Conservation (phyloP, 371 early-diverging fungal species). For the Rhizomucor miehei region DNA sequence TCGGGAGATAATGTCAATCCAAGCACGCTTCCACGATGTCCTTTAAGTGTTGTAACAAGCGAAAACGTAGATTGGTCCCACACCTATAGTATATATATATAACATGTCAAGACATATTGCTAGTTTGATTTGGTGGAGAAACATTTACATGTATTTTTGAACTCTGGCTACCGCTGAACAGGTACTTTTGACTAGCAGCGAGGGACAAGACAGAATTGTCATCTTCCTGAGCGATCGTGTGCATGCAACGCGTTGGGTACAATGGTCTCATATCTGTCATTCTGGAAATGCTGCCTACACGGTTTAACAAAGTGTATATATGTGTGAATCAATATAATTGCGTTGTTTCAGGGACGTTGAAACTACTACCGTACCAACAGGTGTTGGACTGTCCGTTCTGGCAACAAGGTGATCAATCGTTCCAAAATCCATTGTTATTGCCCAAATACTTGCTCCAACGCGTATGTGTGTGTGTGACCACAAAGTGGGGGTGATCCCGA, state of each 20-base stretch:
- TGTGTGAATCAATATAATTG: too few relatives aligned
- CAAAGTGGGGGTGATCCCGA: too few relatives aligned
- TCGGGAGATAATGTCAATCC: constrained; percentile 56
- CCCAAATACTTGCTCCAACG: too few relatives aligned
- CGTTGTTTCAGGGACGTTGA: too few relatives aligned
- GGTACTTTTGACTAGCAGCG: constrained; percentile 51
- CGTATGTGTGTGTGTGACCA: too few relatives aligned
- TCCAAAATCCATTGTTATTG: constrained; percentile 4
- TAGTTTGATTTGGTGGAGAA: not conserved
- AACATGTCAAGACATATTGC: not conserved
- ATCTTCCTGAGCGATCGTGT: constrained; percentile 59
- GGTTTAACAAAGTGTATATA: not conserved
- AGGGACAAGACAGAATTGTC: constrained; percentile 69
- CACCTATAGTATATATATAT: constrained; percentile 54
- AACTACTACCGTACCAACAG: constrained; percentile 6
- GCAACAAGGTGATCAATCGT: constrained; percentile 11
- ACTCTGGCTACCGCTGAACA: constrained; percentile 75
- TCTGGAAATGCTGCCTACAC: constrained; percentile 28
- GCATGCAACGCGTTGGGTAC: constrained; percentile 44
- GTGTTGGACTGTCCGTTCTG: constrained; percentile 14
- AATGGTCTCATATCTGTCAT: constrained; percentile 13
- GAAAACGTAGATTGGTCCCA: constrained; percentile 71
- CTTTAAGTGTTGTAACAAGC: constrained; percentile 54
- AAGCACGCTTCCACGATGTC: constrained; percentile 70
- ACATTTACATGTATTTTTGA: constrained; percentile 54